Base-by-base conservation (phyloP, 805 yeast genomes). In the Candida maesae region DNA sequence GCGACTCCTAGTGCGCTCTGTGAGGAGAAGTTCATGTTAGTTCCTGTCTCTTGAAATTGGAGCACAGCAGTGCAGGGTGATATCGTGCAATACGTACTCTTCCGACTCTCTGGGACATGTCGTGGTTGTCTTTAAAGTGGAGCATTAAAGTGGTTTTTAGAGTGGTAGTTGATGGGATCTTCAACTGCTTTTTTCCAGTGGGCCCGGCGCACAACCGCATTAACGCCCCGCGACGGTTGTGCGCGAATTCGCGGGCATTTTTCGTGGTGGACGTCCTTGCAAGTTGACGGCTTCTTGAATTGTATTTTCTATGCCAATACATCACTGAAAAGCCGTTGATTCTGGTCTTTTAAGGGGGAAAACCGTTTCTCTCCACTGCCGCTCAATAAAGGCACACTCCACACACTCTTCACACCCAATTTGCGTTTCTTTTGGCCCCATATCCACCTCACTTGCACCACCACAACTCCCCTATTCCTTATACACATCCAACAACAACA, bases 1-100 rank as follows among this genome's bases (percentile, higher is more conserved):
- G 95, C 82, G 51, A 85, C 79, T 3, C 95, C 86, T 16, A 81
- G 70, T 5, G 82, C 86, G 4, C 88, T 77, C 46, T 43, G 28
- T 5, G 15, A 18, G n/a, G n/a, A n/a, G n/a, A n/a, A n/a, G 4
- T 16, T 7, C 24, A 5, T 16, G 30, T 34, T 34, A 17, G 30
- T 34, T 18, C 5, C 4, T 8, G 5, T 17, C 10, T 5, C 11
- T 5, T 10, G n/a, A 12, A 25, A 25, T 12, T 8, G n/a, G 28
- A 25, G 11, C 24, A 8, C 10, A 7, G 18, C 19, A 15, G 11
- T 17, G 20, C n/a, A 7, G 20, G 6, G n/a, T 6, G 11, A 29
- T 13, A 7, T 8, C 5, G 13, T 15, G n/a, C n/a, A 20, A 6
- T 3, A 49, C 53, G 7, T 40, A 43, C 51, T 55, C 61, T 56